These are phyloP conservation scores for Eucalyptus cloeziana DNA, from an alignment of 345 rosid species.

Conservation along the genomic window DNA sequence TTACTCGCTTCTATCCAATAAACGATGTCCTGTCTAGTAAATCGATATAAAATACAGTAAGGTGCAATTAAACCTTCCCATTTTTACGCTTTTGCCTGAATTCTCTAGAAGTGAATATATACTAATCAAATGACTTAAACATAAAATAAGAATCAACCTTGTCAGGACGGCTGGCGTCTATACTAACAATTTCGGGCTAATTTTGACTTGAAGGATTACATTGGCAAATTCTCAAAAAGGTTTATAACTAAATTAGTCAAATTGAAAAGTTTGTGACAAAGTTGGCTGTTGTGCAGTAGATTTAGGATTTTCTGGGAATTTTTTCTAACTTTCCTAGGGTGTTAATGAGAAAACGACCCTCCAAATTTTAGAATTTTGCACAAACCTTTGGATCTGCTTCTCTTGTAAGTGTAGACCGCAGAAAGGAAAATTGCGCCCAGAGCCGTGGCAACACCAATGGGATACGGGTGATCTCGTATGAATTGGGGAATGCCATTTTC, in stretches of 20 bases:
- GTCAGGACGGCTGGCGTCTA: fast-evolving
- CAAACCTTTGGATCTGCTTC: neutral
- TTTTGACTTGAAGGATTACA: no score
- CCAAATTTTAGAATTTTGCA: neutral
- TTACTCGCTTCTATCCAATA: no score
- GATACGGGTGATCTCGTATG: no score
- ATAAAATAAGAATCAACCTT: no score
- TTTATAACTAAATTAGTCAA: no score
- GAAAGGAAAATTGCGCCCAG: neutral
- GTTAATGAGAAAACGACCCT: neutral
- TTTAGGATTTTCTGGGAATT: no score
- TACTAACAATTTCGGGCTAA: no score
- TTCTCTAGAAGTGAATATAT: neutral
- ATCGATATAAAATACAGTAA: neutral
- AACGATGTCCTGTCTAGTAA: neutral
- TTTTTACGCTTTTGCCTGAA: neutral
- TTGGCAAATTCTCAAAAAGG: no score
- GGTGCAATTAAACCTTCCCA: neutral
- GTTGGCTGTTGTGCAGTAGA: no score
- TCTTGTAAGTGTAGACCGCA: neutral
- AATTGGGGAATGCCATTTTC: no score
- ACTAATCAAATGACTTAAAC: neutral
- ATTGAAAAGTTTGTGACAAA: no score
- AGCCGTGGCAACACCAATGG: neutral
- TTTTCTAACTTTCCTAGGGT: no score